These are phyloP conservation scores for Stemphylium vesicarium DNA, from an alignment of 2,329 filamentous ascomycete species.

Conservation along the genomic window DNA sequence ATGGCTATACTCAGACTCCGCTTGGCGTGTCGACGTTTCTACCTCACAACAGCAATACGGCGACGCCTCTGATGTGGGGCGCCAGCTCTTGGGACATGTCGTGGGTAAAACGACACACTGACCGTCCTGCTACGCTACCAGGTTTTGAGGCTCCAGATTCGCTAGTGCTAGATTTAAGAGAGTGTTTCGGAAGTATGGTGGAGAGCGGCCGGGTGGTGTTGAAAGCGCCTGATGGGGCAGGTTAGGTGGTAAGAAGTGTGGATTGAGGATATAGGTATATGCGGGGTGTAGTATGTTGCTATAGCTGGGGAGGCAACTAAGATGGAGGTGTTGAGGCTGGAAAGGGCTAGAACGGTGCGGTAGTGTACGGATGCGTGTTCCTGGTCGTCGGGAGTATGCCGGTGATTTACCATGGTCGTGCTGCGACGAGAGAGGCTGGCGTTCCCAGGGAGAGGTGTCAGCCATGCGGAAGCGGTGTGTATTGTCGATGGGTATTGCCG, in stretches of 20 bases:
- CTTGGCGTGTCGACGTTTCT: constrained; percentile 52
- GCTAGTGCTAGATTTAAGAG: constrained; percentile 51
- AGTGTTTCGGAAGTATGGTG: constrained; percentile 43
- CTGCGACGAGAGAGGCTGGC: not conserved
- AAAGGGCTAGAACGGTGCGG: not conserved
- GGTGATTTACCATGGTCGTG: constrained; percentile 1
- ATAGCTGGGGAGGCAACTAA: constrained; percentile 3
- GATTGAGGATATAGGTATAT: constrained; percentile 46
- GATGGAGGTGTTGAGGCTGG: not conserved
- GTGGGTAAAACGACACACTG: constrained; percentile 47
- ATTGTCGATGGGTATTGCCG: not conserved
- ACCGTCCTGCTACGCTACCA: constrained; percentile 39
- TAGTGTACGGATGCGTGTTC: not conserved
- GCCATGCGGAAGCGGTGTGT: not conserved
- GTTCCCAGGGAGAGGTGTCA: not conserved
- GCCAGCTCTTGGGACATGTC: constrained; percentile 46
- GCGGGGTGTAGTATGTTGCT: constrained; percentile 29
- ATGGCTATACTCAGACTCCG: constrained; percentile 37
- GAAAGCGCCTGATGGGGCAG: constrained; percentile 34
- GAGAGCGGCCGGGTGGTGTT: constrained; percentile 15
- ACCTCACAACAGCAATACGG: constrained; percentile 18
- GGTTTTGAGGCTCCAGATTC: constrained; percentile 52
- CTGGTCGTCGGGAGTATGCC: constrained; percentile 5
- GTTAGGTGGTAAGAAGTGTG: constrained; percentile 34
- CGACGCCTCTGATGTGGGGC: constrained; percentile 48